phyloP scores from a whole-genome alignment of 2,329 filamentous ascomycete species.

The Pseudogymnoascus sp. region DNA sequence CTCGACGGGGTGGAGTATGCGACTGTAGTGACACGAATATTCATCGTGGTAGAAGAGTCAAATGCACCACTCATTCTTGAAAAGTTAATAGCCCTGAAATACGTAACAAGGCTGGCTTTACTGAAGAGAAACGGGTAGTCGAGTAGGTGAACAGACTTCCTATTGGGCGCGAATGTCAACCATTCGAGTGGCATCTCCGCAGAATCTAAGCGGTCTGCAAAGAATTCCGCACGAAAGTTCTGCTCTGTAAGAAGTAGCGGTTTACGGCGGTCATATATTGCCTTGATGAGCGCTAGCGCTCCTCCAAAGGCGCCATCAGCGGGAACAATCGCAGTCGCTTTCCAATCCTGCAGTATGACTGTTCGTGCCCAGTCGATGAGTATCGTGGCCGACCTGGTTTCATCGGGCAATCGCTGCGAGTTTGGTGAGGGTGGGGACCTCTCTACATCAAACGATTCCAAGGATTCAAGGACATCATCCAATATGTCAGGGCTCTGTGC shows the following conservation, averaged over 20 bases:
- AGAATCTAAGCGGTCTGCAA: constrained; percentile 68
- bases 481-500: constrained; percentile 22
- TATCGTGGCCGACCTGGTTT: constrained; percentile 49
- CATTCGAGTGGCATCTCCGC: constrained; percentile 69
- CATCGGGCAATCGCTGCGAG: constrained; percentile 28
- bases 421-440: constrained; percentile 12
- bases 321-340: constrained; percentile 63
- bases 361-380: constrained; percentile 67
- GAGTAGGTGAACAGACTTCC: constrained; percentile 64
- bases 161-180: constrained; percentile 53
- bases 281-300: constrained; percentile 65
- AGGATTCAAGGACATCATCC: constrained; percentile 39
- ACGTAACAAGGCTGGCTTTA: constrained; percentile 64
- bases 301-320: constrained; percentile 68
- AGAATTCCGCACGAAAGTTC: constrained; percentile 68
- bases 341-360: constrained; percentile 73
- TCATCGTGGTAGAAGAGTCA: constrained; percentile 57
- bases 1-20: constrained; percentile 44
- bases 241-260: constrained; percentile 58
- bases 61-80: constrained; percentile 75
- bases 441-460: constrained; percentile 24
- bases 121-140: constrained; percentile 77
- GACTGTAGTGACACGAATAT: constrained; percentile 47
- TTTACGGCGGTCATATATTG: constrained; percentile 56
- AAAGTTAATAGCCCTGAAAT: constrained; percentile 85